Conservation (phyloP, 2,329 filamentous ascomycete species). For the Claviceps cyperi region DNA sequence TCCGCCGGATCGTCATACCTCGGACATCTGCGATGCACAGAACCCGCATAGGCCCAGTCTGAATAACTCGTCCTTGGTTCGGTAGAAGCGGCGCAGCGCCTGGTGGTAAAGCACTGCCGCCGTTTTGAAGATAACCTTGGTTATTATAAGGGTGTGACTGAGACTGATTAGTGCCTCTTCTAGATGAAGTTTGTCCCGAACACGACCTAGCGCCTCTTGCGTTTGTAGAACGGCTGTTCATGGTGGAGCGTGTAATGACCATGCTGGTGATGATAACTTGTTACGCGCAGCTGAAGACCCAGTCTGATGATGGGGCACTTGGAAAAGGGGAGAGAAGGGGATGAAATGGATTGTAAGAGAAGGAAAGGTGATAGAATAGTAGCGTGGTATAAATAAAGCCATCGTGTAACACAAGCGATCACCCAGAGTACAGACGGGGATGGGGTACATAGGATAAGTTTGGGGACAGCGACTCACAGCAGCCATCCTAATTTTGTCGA, state of each 20-base stretch:
- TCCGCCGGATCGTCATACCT: constrained; percentile 29
- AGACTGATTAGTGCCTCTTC: constrained; percentile 11
- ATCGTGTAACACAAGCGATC: not conserved
- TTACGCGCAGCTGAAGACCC: not conserved
- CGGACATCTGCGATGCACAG: constrained; percentile 60
- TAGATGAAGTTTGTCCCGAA: not conserved
- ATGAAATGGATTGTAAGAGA: constrained; percentile 2
- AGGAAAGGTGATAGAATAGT: constrained; percentile 5
- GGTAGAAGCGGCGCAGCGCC: constrained; percentile 51
- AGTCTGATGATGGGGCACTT: not conserved
- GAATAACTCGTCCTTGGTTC: constrained; percentile 52
- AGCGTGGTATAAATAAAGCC: not conserved
- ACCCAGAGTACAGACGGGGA: constrained; percentile 3
- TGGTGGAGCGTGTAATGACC: constrained; percentile 1
- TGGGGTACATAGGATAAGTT: constrained; percentile 3
- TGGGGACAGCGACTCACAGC: constrained; percentile 21
- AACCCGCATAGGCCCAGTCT: constrained; percentile 50
- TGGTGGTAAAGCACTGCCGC: constrained; percentile 37
- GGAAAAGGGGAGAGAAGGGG: constrained; percentile 4
- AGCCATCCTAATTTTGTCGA: constrained; percentile 26
- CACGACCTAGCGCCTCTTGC: not conserved
- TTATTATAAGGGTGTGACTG: constrained; percentile 33
- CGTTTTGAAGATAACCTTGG: constrained; percentile 49
- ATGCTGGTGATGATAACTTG: not conserved
- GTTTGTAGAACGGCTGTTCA: not conserved